Base-by-base conservation (phyloP, 2,329 filamentous ascomycete species). In the Botrytis byssoidea region DNA sequence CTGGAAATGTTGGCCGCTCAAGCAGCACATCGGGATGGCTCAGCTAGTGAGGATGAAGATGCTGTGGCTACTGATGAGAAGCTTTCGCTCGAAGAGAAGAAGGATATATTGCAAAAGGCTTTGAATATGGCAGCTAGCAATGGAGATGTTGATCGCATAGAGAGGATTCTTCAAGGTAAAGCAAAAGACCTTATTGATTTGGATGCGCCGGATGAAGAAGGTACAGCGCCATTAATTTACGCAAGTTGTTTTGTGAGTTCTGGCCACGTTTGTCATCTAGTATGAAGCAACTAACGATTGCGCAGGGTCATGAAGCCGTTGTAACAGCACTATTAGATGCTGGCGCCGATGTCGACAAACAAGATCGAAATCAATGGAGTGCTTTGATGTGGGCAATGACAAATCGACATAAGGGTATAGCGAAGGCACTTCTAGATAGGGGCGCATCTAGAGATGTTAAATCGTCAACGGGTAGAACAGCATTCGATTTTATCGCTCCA, bases 341-440 rank as follows among this genome's bases (percentile, higher is more conserved):
- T 16, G 95, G 95, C 37, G 95, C 92, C 57, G 89, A 94, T 79
- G 94, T 98, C 70, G 94, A 99, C 83, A 92, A 92, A 79, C 95
- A 98, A 83, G 96, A 99, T 81, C 93, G 92, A 76, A 98, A 98
- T 81, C 92, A 97, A 81, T 99, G 96, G 96, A 98, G 93, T 79
- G 93, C 96, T 22, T 86, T 99, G 75, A 99, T 99, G 95, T 99
- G 96, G 96, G 95, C 96, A 68, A 98, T 98, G 93, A 99, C 96
- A 73, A 99, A 99, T 83, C 87, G 95, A 73, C 96, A 99, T 83
- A 98, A 98, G 83, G 91, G 91, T 66, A 99, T 99, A 77, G 95
- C 95, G 51, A 98, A 98, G 83, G 87, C 94, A 18, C 85, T 99
- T 25, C 88, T 99, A 48, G 95, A 99, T 81, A 93, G 96, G 79